A percentile compares a stretch with the other conserved stretches of the same genome.
Evolutionary conservation across 2,329 filamentous ascomycete species (phyloP).

Genomic region (Botrytis aclada): DNA sequence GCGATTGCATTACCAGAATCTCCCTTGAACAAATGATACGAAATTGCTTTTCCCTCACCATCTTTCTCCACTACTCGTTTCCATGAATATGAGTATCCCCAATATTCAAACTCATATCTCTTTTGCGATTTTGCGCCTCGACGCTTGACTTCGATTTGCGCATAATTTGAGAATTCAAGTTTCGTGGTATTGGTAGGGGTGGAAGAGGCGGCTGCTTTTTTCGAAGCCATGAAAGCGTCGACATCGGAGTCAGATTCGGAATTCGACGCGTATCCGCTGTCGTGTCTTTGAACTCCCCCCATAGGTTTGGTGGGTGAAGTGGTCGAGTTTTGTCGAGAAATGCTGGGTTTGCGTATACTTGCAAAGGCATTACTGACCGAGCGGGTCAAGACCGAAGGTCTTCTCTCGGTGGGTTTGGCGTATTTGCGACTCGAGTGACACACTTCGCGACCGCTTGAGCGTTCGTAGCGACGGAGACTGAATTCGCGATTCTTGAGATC

Average conservation of each 20-base stretch:
- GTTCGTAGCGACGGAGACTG: constrained; percentile 85
- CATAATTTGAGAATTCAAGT: constrained; percentile 96
- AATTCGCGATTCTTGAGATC: constrained; percentile 84
- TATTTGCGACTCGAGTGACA: constrained; percentile 78
- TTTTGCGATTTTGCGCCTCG: constrained; percentile 64
- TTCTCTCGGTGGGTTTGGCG: constrained; percentile 49
- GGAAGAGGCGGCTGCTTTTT: constrained; percentile 25
- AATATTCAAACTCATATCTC: constrained; percentile 90
- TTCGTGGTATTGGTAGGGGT: constrained; percentile 73
- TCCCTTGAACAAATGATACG: constrained; percentile 75
- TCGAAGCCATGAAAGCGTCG: constrained; percentile 34
- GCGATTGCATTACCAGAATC: constrained; percentile 65
- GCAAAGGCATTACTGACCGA: constrained; percentile 56
- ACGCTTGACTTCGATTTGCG: constrained; percentile 78
- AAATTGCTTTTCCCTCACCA: constrained; percentile 59
- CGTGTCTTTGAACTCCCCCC: constrained; percentile 35
- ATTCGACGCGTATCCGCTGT: constrained; percentile 58
- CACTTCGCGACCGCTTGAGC: constrained; percentile 89
- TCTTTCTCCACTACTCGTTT: constrained; percentile 69
- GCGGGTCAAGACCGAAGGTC: constrained; percentile 42
- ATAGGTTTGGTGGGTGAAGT: constrained; percentile 21
- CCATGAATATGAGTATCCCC: constrained; percentile 85
- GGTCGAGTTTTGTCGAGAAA: constrained; percentile 38
- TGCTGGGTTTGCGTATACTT: constrained; percentile 47
- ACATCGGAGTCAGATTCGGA: constrained; percentile 37